Base-by-base conservation (phyloP, 257 asterid species). In the Agastache rugosa region DNA sequence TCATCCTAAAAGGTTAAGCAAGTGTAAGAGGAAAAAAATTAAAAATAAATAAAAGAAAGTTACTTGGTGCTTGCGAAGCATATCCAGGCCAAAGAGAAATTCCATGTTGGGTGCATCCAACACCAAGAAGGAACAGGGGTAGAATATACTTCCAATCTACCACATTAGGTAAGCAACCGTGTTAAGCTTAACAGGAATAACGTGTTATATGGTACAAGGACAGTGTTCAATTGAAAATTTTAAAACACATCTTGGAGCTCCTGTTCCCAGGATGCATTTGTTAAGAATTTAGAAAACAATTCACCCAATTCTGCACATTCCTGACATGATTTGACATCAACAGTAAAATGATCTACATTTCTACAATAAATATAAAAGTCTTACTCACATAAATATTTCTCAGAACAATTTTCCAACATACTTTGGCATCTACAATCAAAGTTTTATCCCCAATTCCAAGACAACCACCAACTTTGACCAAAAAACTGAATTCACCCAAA, bases 11-110 rank as follows among this genome's bases (percentile, higher is more conserved):
- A 42, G 60, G 71, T 25, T 60, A 62, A 48, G 67, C 60, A 69
- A 60, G 74, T 63, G 20, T 5, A 50, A 63, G 61, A 62, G 71
- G 51, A 64, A 58, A 61, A 51, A 27, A 63, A 12, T 35, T 16
- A 42, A 42, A 10, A 4, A n/a, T n/a, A 74, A 63, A 39, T 5
- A 51, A 23, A 72, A 55, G 73, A 45, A 77, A 29, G 45, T 70
- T 89, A 87, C 98, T 87, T 95, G 99, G 83, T 95, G 99, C 85
- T 95, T 95, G 75, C 96, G 97, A 71, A 95, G 96, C 99, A 92
- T 95, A 72, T 95, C 99, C 87, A 95, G 84, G 45, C 99, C 98
- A 83, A 95, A 95, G 47, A 95, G 94, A 84, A 95, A 95, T 74
- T 92, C 99, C 98, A 95, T 95, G 87, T 92, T 95, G 67, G 98